A percentile compares a stretch with the other conserved stretches of the same genome.
phyloP scores from a whole-genome alignment of 2,329 filamentous ascomycete species.

The Aspergillus puulaauensis region DNA sequence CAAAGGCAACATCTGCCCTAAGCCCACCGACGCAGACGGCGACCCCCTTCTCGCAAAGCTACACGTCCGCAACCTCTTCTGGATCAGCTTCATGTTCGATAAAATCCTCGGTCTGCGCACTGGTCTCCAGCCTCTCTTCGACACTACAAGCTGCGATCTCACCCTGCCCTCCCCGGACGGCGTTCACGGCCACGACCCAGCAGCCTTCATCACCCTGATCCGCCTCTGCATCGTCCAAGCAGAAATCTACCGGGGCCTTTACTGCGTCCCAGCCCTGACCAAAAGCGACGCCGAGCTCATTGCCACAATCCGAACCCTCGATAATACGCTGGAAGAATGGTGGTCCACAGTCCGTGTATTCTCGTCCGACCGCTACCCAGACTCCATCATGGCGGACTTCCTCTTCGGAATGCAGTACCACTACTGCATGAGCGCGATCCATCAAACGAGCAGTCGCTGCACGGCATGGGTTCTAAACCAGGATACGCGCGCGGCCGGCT shows the following conservation, averaged over 20 bases:
- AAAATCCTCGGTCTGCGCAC: conserved; percentile 10
- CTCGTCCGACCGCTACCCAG: too few relatives aligned
- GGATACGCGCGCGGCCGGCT: conserved; percentile 5
- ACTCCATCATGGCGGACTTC: background rate
- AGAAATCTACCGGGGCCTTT: conserved; percentile 7
- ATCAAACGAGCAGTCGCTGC: conserved; percentile 15
- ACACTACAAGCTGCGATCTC: conserved; percentile 9
- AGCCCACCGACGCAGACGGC: background rate
- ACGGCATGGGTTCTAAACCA: conserved; percentile 10
- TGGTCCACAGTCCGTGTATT: background rate
- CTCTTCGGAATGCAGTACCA: conserved; percentile 13
- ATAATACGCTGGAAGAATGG: conserved; percentile 10
- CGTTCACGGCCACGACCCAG: background rate
- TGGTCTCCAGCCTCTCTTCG: conserved; percentile 7
- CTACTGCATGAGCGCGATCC: conserved; percentile 14
- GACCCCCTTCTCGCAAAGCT: too few relatives aligned
- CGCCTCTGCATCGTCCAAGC: conserved; percentile 8
- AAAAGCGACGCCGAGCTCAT: conserved; percentile 11
- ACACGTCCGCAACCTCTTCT: conserved; percentile 11
- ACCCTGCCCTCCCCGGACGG: background rate
- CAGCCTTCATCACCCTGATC: background rate
- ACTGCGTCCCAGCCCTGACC: background rate
- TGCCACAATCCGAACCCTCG: conserved; percentile 8
- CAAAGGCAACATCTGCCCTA: conserved; percentile 6
- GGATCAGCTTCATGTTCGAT: conserved; percentile 9